Evolutionary conservation across 1,284 basidiomycete genomes (phyloP), one percentile per base, ranked within the genome.

Genomic region (Vanrija pseudolonga): DNA sequence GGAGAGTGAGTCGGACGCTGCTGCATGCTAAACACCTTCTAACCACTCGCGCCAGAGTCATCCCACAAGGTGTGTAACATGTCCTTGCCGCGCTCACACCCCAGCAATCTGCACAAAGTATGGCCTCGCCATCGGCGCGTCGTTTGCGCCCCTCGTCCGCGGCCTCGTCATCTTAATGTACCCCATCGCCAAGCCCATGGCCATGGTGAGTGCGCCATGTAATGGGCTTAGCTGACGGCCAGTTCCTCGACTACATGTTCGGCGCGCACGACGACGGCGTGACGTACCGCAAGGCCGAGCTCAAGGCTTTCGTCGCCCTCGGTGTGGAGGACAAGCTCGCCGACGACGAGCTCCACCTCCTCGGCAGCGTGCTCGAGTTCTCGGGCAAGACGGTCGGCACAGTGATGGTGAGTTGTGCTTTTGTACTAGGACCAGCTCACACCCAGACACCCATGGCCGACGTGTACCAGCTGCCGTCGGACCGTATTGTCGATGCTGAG

Each of bases 231-330:
- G 11, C 32, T 32, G 32, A 32, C 32, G 5, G 28, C 32, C 53
- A 74, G 66, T 45, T 74, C 11, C 68, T 78, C 15, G 80, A 81
- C 64, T 71, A 64, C 42, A 63, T 78, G 19, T 73, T 81, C 5
- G 80, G 80, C 18, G 69, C 77, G 22, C 77, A 80, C 60, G 68
- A 66, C 37, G 72, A 78, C 42, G 73, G 80, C 0, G 82, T 87
- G 53, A 90, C 87, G 0, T 93, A 93, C 77, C 89, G 90, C 64
- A 92, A 92, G 72, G 88, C 89, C 0, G 89, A 94, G 67, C 83
- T 96, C 43, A 90, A 89, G 76, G 89, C 89, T 0, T 96, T 97
- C 73, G 83, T 97, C 19, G 46, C 88, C 72, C 44, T 77, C 71
- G 62, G 80, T 68, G 73, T 79, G 72, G 89, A 93, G 76, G 82